These are phyloP conservation scores for Oxyria digyna DNA, from an alignment of 148 eudicot species.

Conservation along the genomic window DNA sequence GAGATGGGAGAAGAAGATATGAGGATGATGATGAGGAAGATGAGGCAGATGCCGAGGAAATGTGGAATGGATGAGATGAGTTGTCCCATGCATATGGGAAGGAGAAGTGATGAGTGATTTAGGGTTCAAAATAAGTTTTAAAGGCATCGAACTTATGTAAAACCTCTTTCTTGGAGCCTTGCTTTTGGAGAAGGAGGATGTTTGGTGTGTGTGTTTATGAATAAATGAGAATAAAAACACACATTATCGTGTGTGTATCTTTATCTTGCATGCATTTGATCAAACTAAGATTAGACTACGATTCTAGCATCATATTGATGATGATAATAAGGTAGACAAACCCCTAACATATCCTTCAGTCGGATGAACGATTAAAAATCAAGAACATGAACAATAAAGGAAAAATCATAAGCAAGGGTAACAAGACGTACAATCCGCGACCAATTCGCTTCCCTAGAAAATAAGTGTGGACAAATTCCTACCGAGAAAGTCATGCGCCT, in stretches of 20 bases:
- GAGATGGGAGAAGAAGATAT: constrained; percentile 12
- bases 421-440: too few relatives aligned
- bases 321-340: too few relatives aligned
- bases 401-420: too few relatives aligned
- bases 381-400: too few relatives aligned
- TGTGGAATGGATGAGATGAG: constrained; percentile 13
- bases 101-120: not conserved
- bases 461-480: too few relatives aligned
- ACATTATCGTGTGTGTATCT: not conserved
- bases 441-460: too few relatives aligned
- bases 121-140: not conserved
- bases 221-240: not conserved
- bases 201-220: not conserved
- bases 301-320: too few relatives aligned
- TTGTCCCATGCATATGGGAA: not conserved
- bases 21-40: constrained; percentile 15
- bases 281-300: too few relatives aligned
- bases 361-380: too few relatives aligned
- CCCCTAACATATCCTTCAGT: too few relatives aligned
- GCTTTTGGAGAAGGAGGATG: constrained; percentile 3
- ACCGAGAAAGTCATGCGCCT: too few relatives aligned
- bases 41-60: constrained; percentile 13
- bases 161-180: constrained; percentile 1
- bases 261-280: too few relatives aligned
- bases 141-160: not conserved